Base-by-base conservation (phyloP, 1,139 yeast species). In the Pichia sp. region DNA sequence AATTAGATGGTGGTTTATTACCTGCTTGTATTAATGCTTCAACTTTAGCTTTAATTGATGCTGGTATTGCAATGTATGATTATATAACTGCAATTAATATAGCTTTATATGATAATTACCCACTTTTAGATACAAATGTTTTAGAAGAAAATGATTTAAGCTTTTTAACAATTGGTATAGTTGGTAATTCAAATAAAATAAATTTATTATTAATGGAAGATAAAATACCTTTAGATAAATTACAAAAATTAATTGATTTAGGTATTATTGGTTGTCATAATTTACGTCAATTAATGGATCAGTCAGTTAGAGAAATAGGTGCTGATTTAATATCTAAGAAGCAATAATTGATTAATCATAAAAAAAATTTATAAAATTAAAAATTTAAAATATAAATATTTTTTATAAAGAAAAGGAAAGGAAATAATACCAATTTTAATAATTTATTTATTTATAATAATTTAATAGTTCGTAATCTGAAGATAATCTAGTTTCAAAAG, bases 61-160 rank as follows among this genome's bases (percentile, higher is more conserved):
- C 97, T 1, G 98, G 98, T 39, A 82, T 92, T 37, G 86, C 97
- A 20, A 83, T 92, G 87, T 84, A 84, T 59, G 97, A 92, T 61
- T 90, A 87, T 60, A 84, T 92, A 12, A 76, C 89, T 42, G 81
- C 95, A 4, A 74, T 87, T 31, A 74, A 83, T 31, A 86, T 90
- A 7, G 97, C 97, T 0, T 66, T 87, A 34, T 82, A 80, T 58
- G 78, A 76, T 48, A 74, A 79, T 12, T 67, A 66, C 9, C 89
- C 96, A 12, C 67, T 92, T 50, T 68, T 92, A 47, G 98, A 92
- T 62, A 75, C 92, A 46, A 87, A 86, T 61, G 71, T 81, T 10
- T 63, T 86, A 51, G 98, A 94, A 62, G 97, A 89, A 60, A 71
- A 69, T 45, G 97, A 89, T 51, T 76, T 90, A 70, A 79, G 96